Evolutionary conservation across 495 filamentous ascomycete species (phyloP).

Genomic region (Tuber indicum): DNA sequence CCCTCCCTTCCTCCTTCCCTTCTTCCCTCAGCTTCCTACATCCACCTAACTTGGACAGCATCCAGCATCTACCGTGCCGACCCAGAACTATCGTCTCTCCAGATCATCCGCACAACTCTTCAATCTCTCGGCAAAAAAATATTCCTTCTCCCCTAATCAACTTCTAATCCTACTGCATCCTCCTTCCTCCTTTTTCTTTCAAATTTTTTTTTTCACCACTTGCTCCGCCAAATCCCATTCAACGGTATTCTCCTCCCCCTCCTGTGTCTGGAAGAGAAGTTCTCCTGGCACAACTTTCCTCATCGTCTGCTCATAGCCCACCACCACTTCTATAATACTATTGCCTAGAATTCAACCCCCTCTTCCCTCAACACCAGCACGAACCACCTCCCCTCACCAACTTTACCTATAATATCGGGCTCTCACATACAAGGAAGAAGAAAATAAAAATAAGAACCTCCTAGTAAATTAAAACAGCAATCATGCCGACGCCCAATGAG

Average conservation of each 20-base stretch:
- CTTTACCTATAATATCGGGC: slow-evolving; percentile 17
- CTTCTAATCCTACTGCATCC: slow-evolving; percentile 2
- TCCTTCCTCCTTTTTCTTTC: slow-evolving; percentile 3
- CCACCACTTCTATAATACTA: slow-evolving; percentile 18
- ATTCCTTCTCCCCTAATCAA: slow-evolving; percentile 12
- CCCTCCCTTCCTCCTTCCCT: slow-evolving; percentile 18
- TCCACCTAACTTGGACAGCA: slow-evolving; percentile 28
- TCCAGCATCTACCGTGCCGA: slow-evolving; percentile 18
- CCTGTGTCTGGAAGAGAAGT: neutral
- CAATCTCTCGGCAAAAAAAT: slow-evolving; percentile 23
- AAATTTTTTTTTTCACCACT: neutral
- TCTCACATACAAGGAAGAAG: neutral
- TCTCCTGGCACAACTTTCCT: slow-evolving; percentile 1
- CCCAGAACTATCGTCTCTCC: slow-evolving; percentile 23
- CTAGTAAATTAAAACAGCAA: slow-evolving; percentile 15
- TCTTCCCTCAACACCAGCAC: slow-evolving; percentile 7
- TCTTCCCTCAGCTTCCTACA: slow-evolving; percentile 11
- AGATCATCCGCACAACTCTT: slow-evolving; percentile 29
- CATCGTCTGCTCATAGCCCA: neutral
- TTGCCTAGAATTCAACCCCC: slow-evolving; percentile 13
- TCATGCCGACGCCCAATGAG: slow-evolving; percentile 39
- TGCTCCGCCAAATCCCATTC: neutral
- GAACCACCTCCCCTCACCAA: neutral
- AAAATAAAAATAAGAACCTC: slow-evolving; percentile 6
- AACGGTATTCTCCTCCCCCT: neutral